A percentile compares a stretch with the other conserved stretches of the same genome.
Evolutionary conservation across 176 grass and related monocot species (phyloP).

Genomic region (Cenchrus americanus): DNA sequence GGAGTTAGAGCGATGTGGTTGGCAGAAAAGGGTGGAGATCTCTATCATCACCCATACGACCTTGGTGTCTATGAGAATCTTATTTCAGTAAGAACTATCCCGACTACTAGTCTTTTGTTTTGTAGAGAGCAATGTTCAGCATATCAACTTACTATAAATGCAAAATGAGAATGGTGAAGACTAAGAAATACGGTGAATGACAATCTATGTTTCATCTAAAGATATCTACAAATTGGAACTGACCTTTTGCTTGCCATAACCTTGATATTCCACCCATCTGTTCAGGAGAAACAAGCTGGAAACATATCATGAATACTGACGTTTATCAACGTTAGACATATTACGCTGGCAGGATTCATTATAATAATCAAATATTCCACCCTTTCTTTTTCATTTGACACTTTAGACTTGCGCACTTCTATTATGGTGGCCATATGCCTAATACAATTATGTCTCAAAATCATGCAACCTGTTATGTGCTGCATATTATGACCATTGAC

Average conservation of each 20-base stretch:
- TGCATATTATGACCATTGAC: not conserved
- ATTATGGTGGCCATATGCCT: not conserved
- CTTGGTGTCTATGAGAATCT: conserved; percentile 91
- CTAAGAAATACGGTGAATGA: not conserved
- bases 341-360: not conserved
- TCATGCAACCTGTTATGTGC: not conserved
- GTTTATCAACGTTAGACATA: not conserved
- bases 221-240: not conserved
- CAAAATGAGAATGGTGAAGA: not conserved
- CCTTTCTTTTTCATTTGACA: not conserved
- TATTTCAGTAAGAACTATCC: conserved; percentile 67
- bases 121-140: not conserved
- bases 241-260: not conserved
- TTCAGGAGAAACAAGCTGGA: not conserved
- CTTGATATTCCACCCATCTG: not conserved
- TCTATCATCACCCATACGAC: conserved; percentile 89
- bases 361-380: not conserved
- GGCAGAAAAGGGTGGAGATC: conserved; percentile 85
- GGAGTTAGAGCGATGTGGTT: conserved; percentile 93
- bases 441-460: not conserved
- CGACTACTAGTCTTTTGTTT: conserved; percentile 2
- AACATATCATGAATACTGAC: not conserved
- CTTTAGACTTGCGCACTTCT: not conserved
- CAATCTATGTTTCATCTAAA: not conserved
- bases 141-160: not conserved